Evolutionary conservation across 2,329 filamentous ascomycete genomes (phyloP), one percentile per base, ranked within the genome.

Genomic region (Cladosporium sp.): DNA sequence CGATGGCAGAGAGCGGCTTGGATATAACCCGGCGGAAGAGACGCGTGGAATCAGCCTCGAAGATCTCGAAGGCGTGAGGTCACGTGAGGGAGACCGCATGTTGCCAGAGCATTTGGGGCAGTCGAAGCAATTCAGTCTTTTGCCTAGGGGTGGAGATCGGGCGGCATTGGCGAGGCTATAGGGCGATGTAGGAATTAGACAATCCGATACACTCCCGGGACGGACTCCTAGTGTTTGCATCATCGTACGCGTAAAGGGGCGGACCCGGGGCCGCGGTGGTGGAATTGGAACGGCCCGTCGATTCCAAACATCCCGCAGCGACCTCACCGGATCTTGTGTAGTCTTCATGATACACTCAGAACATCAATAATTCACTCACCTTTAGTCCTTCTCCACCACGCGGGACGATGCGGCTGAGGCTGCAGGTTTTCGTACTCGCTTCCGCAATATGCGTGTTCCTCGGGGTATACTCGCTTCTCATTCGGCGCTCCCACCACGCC

Each of bases 101-200:
- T 55, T 32, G 19, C 38, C 10, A 4, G 31, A n/a, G 38, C 6
- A 13, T n/a, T n/a, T 38, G 13, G 16, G n/a, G 35, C 13, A 9
- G 52, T 45, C 19, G 54, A 48, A 43, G 48, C 43, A 28, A 44
- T 63, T 2, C 46, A 55, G 49, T 13, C 50, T 62, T 1, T 46
- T 46, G 4, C 42, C 42, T 19, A 62, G 58, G 35, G 60, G 59
- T 14, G 61, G 62, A 18, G 61, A 64, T 52, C 56, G 60, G 13
- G 62, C 62, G 9, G 61, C 62, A n/a, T 50, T 64, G 48, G 59
- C 62, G 33, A 61, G 61, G 40, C 49, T 64, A 48, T 64, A 56
- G 51, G 22, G 22, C 22, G 22, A 28, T 28, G 22, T 28, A 28
- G 22, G 7, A 28, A 28, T 28, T 28, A 7, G 22, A 28, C 22